phyloP scores from a whole-genome alignment of 2,329 filamentous ascomycete species.

The Aspergillus vadensis region DNA sequence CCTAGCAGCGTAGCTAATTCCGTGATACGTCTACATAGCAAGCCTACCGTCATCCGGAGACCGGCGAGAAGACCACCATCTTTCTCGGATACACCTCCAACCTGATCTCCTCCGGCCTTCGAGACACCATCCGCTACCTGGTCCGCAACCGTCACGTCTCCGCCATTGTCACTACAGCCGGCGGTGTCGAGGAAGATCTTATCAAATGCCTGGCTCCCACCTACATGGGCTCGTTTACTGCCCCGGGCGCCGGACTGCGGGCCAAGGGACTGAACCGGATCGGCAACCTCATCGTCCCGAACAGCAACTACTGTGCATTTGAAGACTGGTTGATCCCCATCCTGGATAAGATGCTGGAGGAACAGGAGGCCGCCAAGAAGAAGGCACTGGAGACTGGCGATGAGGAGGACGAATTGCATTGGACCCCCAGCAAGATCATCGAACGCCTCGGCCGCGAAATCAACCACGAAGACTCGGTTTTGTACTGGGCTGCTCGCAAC shows the following conservation, averaged over 20 bases:
- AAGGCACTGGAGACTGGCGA: conserved; percentile 46
- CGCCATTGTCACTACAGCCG: conserved; percentile 91
- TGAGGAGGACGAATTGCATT: conserved; percentile 70
- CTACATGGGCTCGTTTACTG: conserved; percentile 84
- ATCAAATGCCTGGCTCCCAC: conserved; percentile 97
- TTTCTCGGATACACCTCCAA: conserved; percentile 98
- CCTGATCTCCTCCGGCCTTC: conserved; percentile 90
- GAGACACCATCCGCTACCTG: conserved; percentile 88
- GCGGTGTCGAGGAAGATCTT: conserved; percentile 94
- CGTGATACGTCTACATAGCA: conserved; percentile 54
- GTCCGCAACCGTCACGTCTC: conserved; percentile 92
- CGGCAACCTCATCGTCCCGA: conserved; percentile 92
- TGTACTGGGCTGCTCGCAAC: conserved; percentile 98
- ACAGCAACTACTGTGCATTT: conserved; percentile 95
- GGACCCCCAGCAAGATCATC: conserved; percentile 94
- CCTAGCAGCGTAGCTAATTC: background rate
- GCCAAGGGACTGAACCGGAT: conserved; percentile 90
- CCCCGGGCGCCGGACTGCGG: conserved; percentile 74
- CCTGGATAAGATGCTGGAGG: conserved; percentile 87
- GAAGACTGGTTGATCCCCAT: conserved; percentile 98
- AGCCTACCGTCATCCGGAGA: conserved; percentile 78
- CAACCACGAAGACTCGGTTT: conserved; percentile 85
- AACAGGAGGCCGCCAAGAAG: conserved; percentile 79
- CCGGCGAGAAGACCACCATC: conserved; percentile 79
- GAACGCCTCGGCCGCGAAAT: conserved; percentile 89